Evolutionary conservation across 208 protist genomes (phyloP), one percentile per base, ranked within the genome.

Genomic region (Crithidia bombi): DNA sequence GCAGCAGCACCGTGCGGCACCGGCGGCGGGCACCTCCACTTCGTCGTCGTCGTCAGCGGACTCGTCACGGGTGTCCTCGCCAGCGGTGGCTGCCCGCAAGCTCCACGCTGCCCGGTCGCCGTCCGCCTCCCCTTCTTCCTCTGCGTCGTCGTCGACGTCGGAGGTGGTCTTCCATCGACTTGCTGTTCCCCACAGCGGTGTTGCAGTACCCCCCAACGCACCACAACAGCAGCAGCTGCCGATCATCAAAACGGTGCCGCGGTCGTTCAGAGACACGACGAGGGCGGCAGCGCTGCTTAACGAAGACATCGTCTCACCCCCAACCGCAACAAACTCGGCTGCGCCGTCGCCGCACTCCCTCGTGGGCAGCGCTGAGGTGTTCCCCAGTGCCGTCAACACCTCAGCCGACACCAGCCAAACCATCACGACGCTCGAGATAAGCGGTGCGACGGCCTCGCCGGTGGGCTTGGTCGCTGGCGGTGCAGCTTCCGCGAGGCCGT

Each of bases 141-240:
- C 67, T 9, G 46, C 46, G 1, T 32, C 30, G n/a, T 74, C 74
- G 44, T 72, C 64, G 3, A 26, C 65, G 0, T 50, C 73, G 5
- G 65, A 73, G 33, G 14, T 68, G 3, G 38, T 67, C 0, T 39
- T 71, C 32, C 59, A 69, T 2, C 25, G 55, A 12, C 65, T 63
- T 6, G 19, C 30, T 25, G 14, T 64, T 23, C 41, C 44, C 17
- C 52, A 28, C 0, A 21, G 32, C 7, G 39, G 23, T 3, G 50
- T 35, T 10, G 15, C 46, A 17, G 23, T 21, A 46, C 46, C 46
- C 23, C 5, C 17, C 21, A 5, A 28, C 15, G 4, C 43, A 6
- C 10, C 56, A 47, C 54, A 26, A 32, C 4, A 54, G 25, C 49
- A 32, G 25, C 49, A 32, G 49, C 49, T 17, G 17, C 44, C 7